Base-by-base conservation (phyloP, 1,139 yeast genomes). In the Yarrowia galli region DNA sequence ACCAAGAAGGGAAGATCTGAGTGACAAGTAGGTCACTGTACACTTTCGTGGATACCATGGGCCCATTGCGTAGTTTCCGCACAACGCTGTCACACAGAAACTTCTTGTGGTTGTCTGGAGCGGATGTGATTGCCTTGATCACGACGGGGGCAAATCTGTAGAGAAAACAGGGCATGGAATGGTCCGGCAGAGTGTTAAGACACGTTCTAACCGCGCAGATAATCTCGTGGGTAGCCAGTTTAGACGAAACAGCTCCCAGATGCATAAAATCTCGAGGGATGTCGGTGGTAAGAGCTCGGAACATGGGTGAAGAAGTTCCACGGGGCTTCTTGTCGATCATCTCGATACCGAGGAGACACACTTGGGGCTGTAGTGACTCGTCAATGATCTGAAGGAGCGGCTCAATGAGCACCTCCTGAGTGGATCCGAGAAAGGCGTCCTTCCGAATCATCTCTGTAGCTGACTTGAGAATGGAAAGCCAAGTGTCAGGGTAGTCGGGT, bases 61-160 rank as follows among this genome's bases (percentile, higher is more conserved):
- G 49, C 4, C 32, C 51, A 16, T 58, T 42, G 3, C 51, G 22
- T 6, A 58, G 49, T 18, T 58, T 58, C 6, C 64, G 38, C 15
- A 58, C 18, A 20, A 58, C 43, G 42, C 51, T 43, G 42, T 58
- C 64, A 20, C 40, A 28, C 40, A 58, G 40, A 15, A 28, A 43
- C 48, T 56, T 56, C 4, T 20, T 36, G 28, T 58, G 49, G 28
- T 43, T 23, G 2, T 58, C 64, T 15, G 8, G 36, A 8, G 38
- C 12, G 7, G 16, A 25, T 10, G 16, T 4, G 13, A 56, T 56
- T 9, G 63, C 49, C 48, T 20, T 42, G 18, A 58, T 20, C 40
- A 58, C 64, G 13, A 58, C 18, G 22, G 64, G 32, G 3, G 64
- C 49, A 58, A 58, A 58, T 43, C 64, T 42, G 64, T 58, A 58